A percentile compares a stretch with the other conserved stretches of the same genome.
These are phyloP conservation scores for Podospora sp. DNA, from an alignment of 495 filamentous ascomycete genomes.

Conservation along the genomic window DNA sequence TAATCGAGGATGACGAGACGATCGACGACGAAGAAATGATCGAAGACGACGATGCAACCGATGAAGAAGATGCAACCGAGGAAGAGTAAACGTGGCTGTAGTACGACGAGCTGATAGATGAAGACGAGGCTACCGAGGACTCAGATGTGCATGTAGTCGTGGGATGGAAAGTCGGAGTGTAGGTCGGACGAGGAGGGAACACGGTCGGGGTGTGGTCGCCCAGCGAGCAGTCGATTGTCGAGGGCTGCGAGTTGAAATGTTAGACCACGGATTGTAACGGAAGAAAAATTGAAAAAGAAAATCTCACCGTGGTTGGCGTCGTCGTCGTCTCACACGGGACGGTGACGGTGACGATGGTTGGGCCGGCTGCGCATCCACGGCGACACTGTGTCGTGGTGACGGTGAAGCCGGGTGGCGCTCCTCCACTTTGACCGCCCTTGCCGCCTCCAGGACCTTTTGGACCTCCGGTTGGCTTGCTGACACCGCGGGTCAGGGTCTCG, in stretches of 20 bases:
- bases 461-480: no score
- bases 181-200: not conserved
- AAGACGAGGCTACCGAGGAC: not conserved
- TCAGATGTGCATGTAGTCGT: no score
- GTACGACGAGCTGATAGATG: not conserved
- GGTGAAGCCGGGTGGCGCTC: not conserved
- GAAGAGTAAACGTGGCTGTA: not conserved
- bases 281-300: not conserved
- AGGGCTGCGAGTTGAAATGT: not conserved
- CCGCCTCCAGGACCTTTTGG: no score
- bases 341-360: constrained; percentile 2
- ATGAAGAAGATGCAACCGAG: not conserved
- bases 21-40: not conserved
- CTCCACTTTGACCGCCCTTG: not conserved
- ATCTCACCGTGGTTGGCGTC: not conserved
- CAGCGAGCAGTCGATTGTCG: not conserved
- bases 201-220: constrained; percentile 6
- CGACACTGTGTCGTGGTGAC: constrained; percentile 8
- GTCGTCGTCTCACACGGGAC: not conserved
- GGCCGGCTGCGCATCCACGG: not conserved
- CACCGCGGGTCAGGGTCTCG: not conserved
- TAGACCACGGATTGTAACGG: not conserved
- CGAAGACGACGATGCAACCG: not conserved
- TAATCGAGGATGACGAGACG: not conserved
- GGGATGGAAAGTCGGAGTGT: no score